A percentile compares a stretch with the other conserved stretches of the same genome.
Conservation (phyloP, 1,284 basidiomycete species). For the Heterobasidion occidentale region DNA sequence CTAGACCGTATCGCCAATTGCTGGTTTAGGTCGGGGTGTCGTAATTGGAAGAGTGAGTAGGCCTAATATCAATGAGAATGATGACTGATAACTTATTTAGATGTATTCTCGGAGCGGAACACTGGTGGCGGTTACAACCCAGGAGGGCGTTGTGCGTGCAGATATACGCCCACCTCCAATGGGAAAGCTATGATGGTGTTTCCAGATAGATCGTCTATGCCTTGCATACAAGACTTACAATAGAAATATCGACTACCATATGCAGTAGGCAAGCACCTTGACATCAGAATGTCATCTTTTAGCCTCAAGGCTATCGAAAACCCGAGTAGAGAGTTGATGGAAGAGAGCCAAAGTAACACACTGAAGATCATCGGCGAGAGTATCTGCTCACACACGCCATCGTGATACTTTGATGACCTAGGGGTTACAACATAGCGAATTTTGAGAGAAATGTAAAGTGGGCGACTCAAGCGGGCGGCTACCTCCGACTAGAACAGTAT, state of each 20-base stretch:
- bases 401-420: background rate
- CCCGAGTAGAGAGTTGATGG: background rate
- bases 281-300: too few species aligned
- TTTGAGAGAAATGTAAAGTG: background rate
- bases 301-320: constrained; percentile 29
- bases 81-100: constrained; percentile 26
- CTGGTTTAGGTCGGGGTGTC: constrained; percentile 67
- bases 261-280: too few species aligned
- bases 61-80: too few species aligned
- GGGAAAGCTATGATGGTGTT: constrained; percentile 19
- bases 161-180: constrained; percentile 30
- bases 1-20: constrained; percentile 58
- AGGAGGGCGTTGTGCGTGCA: constrained; percentile 77
- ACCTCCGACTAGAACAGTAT: background rate
- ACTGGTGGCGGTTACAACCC: constrained; percentile 71
- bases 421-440: constrained; percentile 1
- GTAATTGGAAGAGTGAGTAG: constrained; percentile 63
- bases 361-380: too few species aligned
- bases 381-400: background rate
- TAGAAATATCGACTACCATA: too few species aligned
- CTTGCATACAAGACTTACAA: too few species aligned
- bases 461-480: background rate
- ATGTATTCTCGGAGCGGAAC: constrained; percentile 67
- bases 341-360: background rate
- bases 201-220: too few species aligned